A percentile compares a stretch with the other conserved stretches of the same genome.
Evolutionary conservation across 2,329 filamentous ascomycete species (phyloP).

Genomic region (Fusarium tjaetaba): DNA sequence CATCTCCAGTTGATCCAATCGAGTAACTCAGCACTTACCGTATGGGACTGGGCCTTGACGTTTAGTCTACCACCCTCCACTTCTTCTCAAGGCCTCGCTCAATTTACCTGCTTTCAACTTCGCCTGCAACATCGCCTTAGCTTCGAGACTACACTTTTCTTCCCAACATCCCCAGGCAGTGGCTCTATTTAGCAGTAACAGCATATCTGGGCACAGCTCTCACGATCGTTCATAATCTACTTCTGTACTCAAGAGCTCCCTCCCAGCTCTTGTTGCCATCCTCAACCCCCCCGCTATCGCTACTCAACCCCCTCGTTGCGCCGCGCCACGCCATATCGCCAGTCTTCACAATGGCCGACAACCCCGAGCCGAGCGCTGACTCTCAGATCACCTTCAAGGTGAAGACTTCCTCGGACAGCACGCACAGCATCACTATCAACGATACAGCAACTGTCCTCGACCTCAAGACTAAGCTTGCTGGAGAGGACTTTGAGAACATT

Average conservation of each 20-base stretch:
- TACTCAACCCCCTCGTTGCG: constrained; percentile 29
- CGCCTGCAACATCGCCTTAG: constrained; percentile 2
- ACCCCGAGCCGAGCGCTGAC: constrained; percentile 68
- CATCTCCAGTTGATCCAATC: constrained; percentile 1
- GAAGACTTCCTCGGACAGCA: constrained; percentile 93
- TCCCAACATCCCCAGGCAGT: neutral
- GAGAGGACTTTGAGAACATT: constrained; percentile 84
- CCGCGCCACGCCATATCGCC: constrained; percentile 25
- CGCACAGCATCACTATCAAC: constrained; percentile 83
- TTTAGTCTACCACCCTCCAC: neutral
- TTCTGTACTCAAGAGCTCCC: neutral
- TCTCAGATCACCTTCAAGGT: constrained; percentile 93
- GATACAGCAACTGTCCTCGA: constrained; percentile 81
- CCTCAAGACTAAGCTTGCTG: constrained; percentile 88
- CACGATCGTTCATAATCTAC: neutral
- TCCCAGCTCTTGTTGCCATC: constrained; percentile 9
- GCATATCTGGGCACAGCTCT: neutral
- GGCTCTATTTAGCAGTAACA: neutral
- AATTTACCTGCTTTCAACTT: constrained; percentile 23
- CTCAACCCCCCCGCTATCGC: constrained; percentile 16
- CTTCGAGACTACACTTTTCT: neutral
- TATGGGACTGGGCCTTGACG: neutral
- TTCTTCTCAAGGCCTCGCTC: constrained; percentile 1
- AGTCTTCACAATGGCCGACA: constrained; percentile 68
- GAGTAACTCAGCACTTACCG: constrained; percentile 1